phyloP scores from a whole-genome alignment of 1,284 basidiomycete genomes.

The Wallemia ichthyophaga region DNA sequence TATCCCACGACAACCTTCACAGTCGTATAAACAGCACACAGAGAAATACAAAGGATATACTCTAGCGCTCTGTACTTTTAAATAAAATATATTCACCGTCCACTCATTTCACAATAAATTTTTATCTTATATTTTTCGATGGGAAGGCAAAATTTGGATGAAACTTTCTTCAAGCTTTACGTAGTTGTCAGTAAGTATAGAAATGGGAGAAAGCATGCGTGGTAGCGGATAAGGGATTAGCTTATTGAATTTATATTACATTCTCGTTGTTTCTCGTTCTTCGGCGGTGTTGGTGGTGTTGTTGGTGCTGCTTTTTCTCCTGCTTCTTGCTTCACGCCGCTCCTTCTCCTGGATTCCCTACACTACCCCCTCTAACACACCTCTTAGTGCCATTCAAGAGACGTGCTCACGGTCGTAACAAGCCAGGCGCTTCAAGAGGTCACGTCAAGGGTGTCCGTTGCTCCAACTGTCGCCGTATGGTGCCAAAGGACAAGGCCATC shows the following conservation, averaged over 20 bases:
- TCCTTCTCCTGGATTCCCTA: not conserved
- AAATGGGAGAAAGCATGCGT: not conserved
- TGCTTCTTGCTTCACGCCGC: no score
- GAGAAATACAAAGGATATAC: not conserved
- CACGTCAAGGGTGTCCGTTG: not conserved
- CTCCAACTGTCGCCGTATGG: conserved; percentile 5
- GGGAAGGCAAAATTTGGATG: not conserved
- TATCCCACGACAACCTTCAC: not conserved
- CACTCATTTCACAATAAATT: not conserved
- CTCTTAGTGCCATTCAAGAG: not conserved
- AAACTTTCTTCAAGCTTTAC: not conserved
- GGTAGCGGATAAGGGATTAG: no score
- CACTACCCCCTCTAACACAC: not conserved
- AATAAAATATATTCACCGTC: no score
- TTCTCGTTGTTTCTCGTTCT: no score
- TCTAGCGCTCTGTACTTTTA: not conserved
- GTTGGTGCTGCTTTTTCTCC: no score
- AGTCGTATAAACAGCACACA: not conserved
- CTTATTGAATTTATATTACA: no score
- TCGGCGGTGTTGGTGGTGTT: no score
- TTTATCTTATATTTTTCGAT: not conserved
- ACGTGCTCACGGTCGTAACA: not conserved
- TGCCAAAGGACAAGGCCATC: conserved; percentile 77
- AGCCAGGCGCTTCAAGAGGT: not conserved
- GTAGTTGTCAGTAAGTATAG: not conserved